Evolutionary conservation across 1,284 basidiomycete species (phyloP).

Genomic region (Cutaneotrichosporon sp.): DNA sequence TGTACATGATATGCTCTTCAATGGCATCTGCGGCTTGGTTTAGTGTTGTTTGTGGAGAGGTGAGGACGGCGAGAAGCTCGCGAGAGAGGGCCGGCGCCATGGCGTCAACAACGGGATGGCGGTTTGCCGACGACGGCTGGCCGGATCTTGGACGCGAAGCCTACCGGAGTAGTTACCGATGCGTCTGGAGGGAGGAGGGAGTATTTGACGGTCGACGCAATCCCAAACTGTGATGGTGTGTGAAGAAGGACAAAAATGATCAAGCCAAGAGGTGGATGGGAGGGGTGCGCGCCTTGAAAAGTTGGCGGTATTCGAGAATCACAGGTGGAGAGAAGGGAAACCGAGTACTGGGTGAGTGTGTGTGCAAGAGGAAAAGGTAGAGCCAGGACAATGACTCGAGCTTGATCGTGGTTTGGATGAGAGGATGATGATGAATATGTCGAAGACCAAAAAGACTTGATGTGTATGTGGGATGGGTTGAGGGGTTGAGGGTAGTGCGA

Average conservation of each 20-base stretch:
- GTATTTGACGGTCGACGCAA: neutral
- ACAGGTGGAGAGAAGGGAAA: no score
- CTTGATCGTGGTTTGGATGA: neutral
- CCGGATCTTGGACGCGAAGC: neutral
- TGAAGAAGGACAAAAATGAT: neutral
- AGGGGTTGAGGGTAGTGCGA: neutral
- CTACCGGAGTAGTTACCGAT: neutral
- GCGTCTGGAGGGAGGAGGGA: constrained; percentile 1
- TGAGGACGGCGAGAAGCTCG: constrained; percentile 17
- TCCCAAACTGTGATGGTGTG: neutral
- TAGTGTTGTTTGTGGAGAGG: constrained; percentile 15
- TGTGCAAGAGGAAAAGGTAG: no score
- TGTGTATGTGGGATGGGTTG: no score
- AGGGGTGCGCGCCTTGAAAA: no score
- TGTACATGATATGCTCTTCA: constrained; percentile 47
- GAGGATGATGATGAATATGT: neutral
- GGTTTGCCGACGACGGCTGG: neutral
- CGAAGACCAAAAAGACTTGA: no score
- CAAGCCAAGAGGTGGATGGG: neutral
- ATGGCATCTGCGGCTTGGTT: constrained; percentile 34
- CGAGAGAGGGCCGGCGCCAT: constrained; percentile 17
- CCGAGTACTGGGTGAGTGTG: no score
- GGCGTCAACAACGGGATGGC: neutral
- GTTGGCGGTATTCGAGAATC: no score
- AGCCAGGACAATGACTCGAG: no score